These are phyloP conservation scores for Trifolium pratense DNA, from an alignment of 306 rosid species.

Conservation along the genomic window DNA sequence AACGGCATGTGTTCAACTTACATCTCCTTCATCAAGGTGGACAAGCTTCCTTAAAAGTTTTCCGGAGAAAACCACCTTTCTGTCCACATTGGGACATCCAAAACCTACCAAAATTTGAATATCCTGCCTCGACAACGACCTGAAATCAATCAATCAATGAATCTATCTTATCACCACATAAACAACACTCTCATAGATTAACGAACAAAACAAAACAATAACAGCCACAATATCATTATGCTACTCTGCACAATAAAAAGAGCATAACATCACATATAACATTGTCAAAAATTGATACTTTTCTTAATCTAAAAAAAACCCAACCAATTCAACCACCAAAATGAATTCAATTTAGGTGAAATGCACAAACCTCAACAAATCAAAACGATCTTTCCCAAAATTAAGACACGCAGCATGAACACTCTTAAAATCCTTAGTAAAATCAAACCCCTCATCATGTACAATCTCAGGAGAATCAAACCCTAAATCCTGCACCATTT, in stretches of 20 bases:
- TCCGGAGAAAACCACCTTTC: slow-evolving; percentile 88
- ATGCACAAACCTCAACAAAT: slow-evolving; percentile 75
- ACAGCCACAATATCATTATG: neutral
- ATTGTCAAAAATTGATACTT: neutral
- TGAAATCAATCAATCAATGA: slow-evolving; percentile 53
- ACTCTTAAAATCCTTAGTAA: slow-evolving; percentile 68
- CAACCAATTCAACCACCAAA: slow-evolving; percentile 19
- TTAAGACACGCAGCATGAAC: slow-evolving; percentile 80
- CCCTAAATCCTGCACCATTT: slow-evolving; percentile 67
- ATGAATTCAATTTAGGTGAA: neutral
- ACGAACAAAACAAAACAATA: slow-evolving; percentile 27
- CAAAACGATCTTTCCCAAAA: slow-evolving; percentile 93
- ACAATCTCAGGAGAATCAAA: slow-evolving; percentile 49
- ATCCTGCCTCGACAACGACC: slow-evolving; percentile 88
- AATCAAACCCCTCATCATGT: slow-evolving; percentile 52
- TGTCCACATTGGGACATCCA: slow-evolving; percentile 89
- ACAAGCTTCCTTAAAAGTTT: slow-evolving; percentile 81
- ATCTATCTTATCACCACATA: slow-evolving; percentile 12
- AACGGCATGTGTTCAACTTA: slow-evolving; percentile 48
- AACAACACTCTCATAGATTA: neutral
- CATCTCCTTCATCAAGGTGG: slow-evolving; percentile 99
- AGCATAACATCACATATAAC: neutral
- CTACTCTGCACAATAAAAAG: neutral
- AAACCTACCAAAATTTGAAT: slow-evolving; percentile 89
- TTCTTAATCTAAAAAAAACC: neutral